A percentile compares a stretch with the other conserved stretches of the same genome.
Conservation (phyloP, 345 rosid genomes). For the Ceriops decandra region DNA sequence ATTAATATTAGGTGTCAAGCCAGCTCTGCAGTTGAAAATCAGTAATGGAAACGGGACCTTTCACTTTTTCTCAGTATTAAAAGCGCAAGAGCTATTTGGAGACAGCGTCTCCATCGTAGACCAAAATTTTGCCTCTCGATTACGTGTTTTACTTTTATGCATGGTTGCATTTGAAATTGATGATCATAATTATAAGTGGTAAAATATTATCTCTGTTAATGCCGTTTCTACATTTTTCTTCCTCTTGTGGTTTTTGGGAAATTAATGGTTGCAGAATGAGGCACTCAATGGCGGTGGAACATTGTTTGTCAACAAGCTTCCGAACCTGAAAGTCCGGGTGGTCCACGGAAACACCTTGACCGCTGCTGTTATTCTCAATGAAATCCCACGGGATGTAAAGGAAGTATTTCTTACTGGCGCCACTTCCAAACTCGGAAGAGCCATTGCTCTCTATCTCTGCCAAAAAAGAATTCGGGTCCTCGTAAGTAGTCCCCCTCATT, state of each 20-base stretch:
- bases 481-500: constrained; percentile 39
- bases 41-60: neutral
- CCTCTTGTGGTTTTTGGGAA: neutral
- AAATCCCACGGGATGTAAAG: constrained; percentile 59
- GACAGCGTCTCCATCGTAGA: neutral
- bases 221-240: neutral
- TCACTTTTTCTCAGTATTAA: neutral
- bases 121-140: neutral
- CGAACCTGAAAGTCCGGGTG: constrained; percentile 70
- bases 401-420: constrained; percentile 95
- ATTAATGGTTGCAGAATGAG: constrained; percentile 57
- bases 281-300: constrained; percentile 95
- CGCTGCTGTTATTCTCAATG: constrained; percentile 89
- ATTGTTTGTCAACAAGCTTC: constrained; percentile 78
- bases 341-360: constrained; percentile 99
- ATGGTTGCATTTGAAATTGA: no score
- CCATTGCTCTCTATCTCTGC: constrained; percentile 92
- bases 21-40: constrained; percentile 8
- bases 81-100: neutral
- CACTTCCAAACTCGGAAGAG: constrained; percentile 98
- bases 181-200: no score
- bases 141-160: no score
- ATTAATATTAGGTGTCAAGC: constrained; percentile 14
- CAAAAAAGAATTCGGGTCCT: constrained; percentile 71
- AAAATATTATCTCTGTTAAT: no score